Percentiles rank a stretch among this genome's conserved stretches.
phyloP scores from a whole-genome alignment of 2,329 filamentous ascomycete species.

The Endoconidiophora laricicola region DNA sequence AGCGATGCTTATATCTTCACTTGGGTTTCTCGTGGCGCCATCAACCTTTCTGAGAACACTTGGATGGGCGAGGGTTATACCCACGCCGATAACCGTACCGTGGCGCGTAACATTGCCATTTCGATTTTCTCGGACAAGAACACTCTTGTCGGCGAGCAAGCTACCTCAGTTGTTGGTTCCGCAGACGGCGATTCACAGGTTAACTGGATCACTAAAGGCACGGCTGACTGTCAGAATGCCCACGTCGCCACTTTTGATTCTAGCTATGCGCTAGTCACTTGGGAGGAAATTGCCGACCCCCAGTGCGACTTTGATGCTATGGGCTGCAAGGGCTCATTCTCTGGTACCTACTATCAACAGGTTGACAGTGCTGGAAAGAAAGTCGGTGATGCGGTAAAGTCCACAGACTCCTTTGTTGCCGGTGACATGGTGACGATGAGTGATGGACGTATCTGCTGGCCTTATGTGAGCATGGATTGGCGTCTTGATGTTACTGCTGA shows the following conservation, averaged over 20 bases:
- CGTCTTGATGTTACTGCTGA: slow-evolving; percentile 21
- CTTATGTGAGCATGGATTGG: slow-evolving; percentile 41
- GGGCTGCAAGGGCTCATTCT: slow-evolving; percentile 41
- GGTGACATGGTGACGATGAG: slow-evolving; percentile 45
- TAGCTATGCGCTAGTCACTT: slow-evolving; percentile 36
- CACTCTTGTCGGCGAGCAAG: slow-evolving; percentile 35
- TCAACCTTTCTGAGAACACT: slow-evolving; percentile 34
- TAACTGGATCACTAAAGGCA: slow-evolving; percentile 38
- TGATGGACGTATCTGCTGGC: slow-evolving; percentile 45
- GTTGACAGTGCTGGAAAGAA: slow-evolving; percentile 34
- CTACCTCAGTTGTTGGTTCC: slow-evolving; percentile 35
- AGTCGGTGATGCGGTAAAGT: slow-evolving; percentile 32
- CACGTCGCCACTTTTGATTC: slow-evolving; percentile 39
- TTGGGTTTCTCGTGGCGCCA: slow-evolving; percentile 44
- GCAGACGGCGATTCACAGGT: slow-evolving; percentile 39
- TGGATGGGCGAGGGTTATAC: slow-evolving; percentile 44
- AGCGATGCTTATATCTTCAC: slow-evolving; percentile 39
- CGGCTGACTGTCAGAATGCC: slow-evolving; percentile 39
- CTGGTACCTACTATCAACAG: slow-evolving; percentile 42
- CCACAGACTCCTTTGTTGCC: slow-evolving; percentile 38
- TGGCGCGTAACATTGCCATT: slow-evolving; percentile 42
- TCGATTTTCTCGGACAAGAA: slow-evolving; percentile 40
- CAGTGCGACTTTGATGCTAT: slow-evolving; percentile 39
- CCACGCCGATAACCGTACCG: slow-evolving; percentile 32
- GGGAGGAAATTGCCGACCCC: slow-evolving; percentile 43